Conservation (phyloP, 441 rosid genomes). For the Syzygium malaccense region DNA sequence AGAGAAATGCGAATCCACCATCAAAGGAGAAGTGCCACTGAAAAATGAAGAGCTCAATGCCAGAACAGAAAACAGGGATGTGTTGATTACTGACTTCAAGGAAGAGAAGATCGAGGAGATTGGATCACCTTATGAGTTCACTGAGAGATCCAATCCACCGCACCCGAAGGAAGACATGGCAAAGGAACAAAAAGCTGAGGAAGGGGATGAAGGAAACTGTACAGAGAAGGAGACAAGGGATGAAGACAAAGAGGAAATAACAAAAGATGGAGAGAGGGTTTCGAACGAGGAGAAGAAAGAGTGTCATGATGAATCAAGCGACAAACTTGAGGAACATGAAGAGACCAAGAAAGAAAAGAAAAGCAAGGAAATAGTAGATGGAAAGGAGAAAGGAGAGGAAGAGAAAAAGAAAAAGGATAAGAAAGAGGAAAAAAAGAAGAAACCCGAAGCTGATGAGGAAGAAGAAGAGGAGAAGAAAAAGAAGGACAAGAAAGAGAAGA, state of each 20-base stretch:
- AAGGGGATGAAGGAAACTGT: background rate
- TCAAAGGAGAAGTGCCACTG: constrained; percentile 19
- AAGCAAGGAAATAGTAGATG: background rate
- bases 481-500: background rate
- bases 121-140: constrained; percentile 40
- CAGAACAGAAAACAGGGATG: constrained; percentile 17
- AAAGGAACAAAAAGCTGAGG: background rate
- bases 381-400: background rate
- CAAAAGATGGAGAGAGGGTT: constrained; percentile 1
- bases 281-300: background rate
- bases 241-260: constrained; percentile 1
- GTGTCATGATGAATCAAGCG: background rate
- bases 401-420: background rate
- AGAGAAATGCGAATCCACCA: constrained; percentile 21
- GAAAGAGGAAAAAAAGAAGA: background rate
- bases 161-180: constrained; percentile 13
- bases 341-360: background rate
- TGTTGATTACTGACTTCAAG: background rate
- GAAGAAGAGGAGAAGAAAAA: constrained; percentile 2
- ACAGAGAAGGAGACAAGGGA: constrained; percentile 6
- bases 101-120: constrained; percentile 36
- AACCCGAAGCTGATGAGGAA: background rate
- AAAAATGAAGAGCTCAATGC: constrained; percentile 44
- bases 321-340: background rate
- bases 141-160: constrained; percentile 42